A percentile compares a stretch with the other conserved stretches of the same genome.
phyloP scores from a whole-genome alignment of 352 stramenopile genomes.

The Blastocystis sp. region DNA sequence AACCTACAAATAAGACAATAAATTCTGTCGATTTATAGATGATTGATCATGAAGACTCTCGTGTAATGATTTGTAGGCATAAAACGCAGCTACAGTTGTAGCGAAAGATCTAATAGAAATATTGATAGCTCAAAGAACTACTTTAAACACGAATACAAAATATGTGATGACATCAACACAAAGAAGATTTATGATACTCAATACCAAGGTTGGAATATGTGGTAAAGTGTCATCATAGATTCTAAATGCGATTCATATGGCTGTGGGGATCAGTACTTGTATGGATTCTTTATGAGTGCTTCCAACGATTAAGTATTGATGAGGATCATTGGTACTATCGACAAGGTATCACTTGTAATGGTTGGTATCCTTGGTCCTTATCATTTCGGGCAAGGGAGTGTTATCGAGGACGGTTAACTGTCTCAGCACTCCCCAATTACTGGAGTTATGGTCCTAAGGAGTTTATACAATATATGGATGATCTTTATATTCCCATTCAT shows the following conservation, averaged over 20 bases:
- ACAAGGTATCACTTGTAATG: not conserved
- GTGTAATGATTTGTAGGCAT: conserved; percentile 24
- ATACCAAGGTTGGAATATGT: too few relatives aligned
- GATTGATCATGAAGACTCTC: not conserved
- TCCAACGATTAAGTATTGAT: not conserved
- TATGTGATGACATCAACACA: too few relatives aligned
- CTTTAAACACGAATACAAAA: not conserved
- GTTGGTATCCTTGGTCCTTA: not conserved
- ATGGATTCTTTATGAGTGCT: not conserved
- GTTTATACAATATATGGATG: not conserved
- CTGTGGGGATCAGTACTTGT: too few relatives aligned
- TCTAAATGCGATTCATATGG: too few relatives aligned
- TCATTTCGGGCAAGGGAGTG: not conserved
- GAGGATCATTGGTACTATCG: not conserved
- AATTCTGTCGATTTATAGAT: too few relatives aligned
- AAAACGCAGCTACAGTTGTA: not conserved
- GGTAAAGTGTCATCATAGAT: too few relatives aligned
- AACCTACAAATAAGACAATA: not conserved
- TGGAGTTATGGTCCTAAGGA: not conserved
- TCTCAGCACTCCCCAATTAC: not conserved
- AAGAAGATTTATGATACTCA: too few relatives aligned
- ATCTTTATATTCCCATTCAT: conserved; percentile 2
- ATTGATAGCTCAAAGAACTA: not conserved
- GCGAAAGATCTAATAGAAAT: not conserved
- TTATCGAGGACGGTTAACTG: not conserved